phyloP scores from a whole-genome alignment of 2,329 filamentous ascomycete genomes.

The Blastomyces emzantsi region DNA sequence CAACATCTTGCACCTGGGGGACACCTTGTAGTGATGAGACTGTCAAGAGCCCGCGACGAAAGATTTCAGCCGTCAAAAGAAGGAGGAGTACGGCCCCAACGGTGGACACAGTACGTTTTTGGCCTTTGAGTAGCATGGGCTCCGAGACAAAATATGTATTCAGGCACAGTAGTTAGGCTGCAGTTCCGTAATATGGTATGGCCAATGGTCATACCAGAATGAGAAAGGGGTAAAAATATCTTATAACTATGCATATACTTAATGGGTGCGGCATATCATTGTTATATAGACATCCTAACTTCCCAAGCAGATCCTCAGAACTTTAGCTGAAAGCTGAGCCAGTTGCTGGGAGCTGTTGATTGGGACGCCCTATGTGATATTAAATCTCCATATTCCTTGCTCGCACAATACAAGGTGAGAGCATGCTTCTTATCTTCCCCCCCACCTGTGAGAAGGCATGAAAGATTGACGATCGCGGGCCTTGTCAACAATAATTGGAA shows the following conservation, averaged over 20 bases:
- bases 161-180: neutral
- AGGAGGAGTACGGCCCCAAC: neutral
- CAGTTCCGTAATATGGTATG: neutral
- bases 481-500: too few relatives aligned
- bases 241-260: neutral
- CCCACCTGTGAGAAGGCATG: neutral
- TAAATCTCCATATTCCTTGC: neutral
- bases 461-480: neutral
- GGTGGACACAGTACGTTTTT: neutral
- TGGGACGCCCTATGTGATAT: neutral
- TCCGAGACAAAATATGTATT: neutral
- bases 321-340: too few relatives aligned
- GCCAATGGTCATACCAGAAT: neutral
- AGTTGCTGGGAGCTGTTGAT: neutral
- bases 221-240: neutral
- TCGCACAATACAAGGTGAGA: neutral
- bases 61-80: neutral
- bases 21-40: neutral
- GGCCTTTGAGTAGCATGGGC: neutral
- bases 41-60: neutral
- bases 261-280: neutral
- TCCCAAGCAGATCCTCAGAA: neutral
- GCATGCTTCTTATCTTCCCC: neutral
- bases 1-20: neutral
- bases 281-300: neutral